phyloP scores from a whole-genome alignment of 805 yeast species.

The Debaryomyces maramus region DNA sequence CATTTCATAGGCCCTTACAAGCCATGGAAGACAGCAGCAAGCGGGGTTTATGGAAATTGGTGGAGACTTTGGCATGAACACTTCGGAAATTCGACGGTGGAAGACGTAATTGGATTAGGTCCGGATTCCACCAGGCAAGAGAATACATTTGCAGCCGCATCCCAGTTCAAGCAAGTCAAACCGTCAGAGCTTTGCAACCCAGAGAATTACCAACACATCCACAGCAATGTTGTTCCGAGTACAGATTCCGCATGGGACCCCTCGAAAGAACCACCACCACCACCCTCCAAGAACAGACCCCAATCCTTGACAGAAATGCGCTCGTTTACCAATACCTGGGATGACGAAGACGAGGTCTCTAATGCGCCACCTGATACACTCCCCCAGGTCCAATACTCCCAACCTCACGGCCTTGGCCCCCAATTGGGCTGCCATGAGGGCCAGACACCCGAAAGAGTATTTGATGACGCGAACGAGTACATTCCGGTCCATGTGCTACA shows the following conservation, averaged over 20 bases:
- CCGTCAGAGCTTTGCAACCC: slow-evolving; percentile 33
- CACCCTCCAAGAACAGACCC: neutral
- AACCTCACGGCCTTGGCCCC: neutral
- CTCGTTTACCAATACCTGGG: slow-evolving; percentile 30
- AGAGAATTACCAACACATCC: slow-evolving; percentile 25
- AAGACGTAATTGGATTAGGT: slow-evolving; percentile 14
- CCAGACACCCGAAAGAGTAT: slow-evolving; percentile 29
- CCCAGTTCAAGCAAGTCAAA: slow-evolving; percentile 3
- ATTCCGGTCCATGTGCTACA: slow-evolving; percentile 19
- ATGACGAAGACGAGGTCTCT: slow-evolving; percentile 11
- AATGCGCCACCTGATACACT: slow-evolving; percentile 2
- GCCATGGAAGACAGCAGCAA: slow-evolving; percentile 47
- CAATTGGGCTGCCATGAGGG: neutral
- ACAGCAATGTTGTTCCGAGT: slow-evolving; percentile 8
- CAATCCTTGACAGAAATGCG: slow-evolving; percentile 15
- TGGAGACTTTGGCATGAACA: slow-evolving; percentile 39
- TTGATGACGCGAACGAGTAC: slow-evolving; percentile 28
- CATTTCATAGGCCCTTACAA: slow-evolving; percentile 69
- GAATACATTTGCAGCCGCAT: no score
- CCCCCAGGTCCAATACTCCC: no score
- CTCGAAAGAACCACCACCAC: slow-evolving; percentile 43
- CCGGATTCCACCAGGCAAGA: no score
- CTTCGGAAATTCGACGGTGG: slow-evolving; percentile 26
- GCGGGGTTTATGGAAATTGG: slow-evolving; percentile 31
- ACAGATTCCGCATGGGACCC: slow-evolving; percentile 45